phyloP scores from a whole-genome alignment of 371 early-diverging fungal genomes.

The Mucor racemosus region DNA sequence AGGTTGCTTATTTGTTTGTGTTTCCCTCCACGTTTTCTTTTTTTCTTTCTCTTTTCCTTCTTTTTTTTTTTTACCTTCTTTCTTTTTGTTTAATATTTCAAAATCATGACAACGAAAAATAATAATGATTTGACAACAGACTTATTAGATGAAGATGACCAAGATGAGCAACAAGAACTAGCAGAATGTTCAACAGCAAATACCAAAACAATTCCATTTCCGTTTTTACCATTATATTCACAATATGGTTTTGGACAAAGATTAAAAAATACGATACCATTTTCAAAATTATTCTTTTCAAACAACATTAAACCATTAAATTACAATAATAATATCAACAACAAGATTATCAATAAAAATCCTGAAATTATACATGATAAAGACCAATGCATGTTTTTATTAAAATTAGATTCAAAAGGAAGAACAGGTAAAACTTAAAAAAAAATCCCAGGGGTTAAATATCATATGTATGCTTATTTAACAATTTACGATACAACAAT shows the following conservation, averaged over 20 bases:
- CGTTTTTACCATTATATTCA: slow-evolving; percentile 18
- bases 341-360: not conserved
- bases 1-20: not conserved
- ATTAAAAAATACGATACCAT: slow-evolving; percentile 13
- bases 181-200: slow-evolving; percentile 4
- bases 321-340: not conserved
- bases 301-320: not conserved
- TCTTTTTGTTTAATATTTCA: not conserved
- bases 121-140: not conserved
- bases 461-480: too few species aligned
- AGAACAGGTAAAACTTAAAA: slow-evolving; percentile 11
- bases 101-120: not conserved
- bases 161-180: not conserved
- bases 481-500: not conserved
- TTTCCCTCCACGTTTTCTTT: not conserved
- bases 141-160: not conserved
- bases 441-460: not conserved
- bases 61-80: not conserved
- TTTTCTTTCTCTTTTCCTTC: not conserved
- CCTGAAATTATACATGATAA: slow-evolving; percentile 15
- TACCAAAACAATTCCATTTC: slow-evolving; percentile 13
- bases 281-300: slow-evolving; percentile 18
- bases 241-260: slow-evolving; percentile 18
- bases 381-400: slow-evolving; percentile 23
- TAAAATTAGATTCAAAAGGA: slow-evolving; percentile 16